A percentile compares a stretch with the other conserved stretches of the same genome.
phyloP scores from a whole-genome alignment of 2,329 filamentous ascomycete genomes.

The Sporothrix protearum region DNA sequence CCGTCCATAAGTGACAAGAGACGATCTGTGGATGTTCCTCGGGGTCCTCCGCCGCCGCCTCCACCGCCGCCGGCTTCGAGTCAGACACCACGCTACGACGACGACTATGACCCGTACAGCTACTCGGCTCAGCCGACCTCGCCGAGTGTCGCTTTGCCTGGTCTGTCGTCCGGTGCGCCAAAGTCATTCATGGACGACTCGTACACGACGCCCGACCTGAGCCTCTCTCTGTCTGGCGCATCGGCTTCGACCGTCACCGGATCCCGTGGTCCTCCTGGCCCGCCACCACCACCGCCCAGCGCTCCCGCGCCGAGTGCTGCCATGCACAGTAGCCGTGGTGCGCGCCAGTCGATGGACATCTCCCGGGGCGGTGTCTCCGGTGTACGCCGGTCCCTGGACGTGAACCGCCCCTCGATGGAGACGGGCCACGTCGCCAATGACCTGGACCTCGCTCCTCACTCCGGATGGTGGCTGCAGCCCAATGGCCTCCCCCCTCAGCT shows the following conservation, averaged over 20 bases:
- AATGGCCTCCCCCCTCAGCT: slow-evolving; percentile 77
- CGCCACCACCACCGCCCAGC: slow-evolving; percentile 44
- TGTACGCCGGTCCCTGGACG: slow-evolving; percentile 65
- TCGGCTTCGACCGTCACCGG: slow-evolving; percentile 44
- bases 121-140: slow-evolving; percentile 42
- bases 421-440: slow-evolving; percentile 85
- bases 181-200: slow-evolving; percentile 45
- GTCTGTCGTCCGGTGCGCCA: slow-evolving; percentile 36
- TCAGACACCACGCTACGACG: slow-evolving; percentile 43
- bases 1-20: slow-evolving; percentile 49
- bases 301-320: not conserved
- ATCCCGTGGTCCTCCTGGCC: slow-evolving; percentile 31
- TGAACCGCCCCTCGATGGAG: slow-evolving; percentile 68
- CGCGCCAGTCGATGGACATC: slow-evolving; percentile 63
- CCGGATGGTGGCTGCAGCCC: slow-evolving; percentile 83
- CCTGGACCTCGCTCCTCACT: slow-evolving; percentile 69
- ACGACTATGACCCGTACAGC: slow-evolving; percentile 68
- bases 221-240: slow-evolving; percentile 18
- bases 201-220: slow-evolving; percentile 46
- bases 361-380: slow-evolving; percentile 40
- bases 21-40: slow-evolving; percentile 66
- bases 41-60: slow-evolving; percentile 64
- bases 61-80: slow-evolving; percentile 49
- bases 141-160: slow-evolving; percentile 31
- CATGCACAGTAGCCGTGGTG: slow-evolving; percentile 34